Conservation (phyloP, 768 basidiomycete genomes). For the Leucosporidium yakuticum region DNA sequence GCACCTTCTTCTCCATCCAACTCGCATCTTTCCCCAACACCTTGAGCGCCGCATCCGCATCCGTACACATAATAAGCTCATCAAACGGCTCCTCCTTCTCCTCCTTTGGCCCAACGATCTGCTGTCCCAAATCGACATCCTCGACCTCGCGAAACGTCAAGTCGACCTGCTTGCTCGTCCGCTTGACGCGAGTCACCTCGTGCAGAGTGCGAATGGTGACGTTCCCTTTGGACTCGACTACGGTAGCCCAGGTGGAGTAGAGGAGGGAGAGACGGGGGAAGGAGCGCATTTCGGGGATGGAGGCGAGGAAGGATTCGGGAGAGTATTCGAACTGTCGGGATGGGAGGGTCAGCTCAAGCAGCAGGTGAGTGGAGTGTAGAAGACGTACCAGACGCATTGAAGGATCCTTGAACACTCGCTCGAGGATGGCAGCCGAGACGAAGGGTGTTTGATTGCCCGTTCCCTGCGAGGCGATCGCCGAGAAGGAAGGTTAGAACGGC, state of each 20-base stretch:
- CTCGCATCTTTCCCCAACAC: background rate
- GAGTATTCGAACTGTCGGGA: conserved; percentile 1
- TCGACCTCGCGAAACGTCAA: background rate
- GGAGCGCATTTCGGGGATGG: background rate
- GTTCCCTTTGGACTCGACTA: background rate
- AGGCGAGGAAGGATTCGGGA: background rate
- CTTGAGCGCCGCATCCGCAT: conserved; percentile 2
- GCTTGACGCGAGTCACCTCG: background rate
- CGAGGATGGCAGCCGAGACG: background rate
- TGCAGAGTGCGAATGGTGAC: background rate
- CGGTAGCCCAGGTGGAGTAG: background rate
- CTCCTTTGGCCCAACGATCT: background rate
- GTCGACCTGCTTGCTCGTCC: background rate
- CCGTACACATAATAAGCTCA: background rate
- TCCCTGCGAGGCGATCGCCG: background rate
- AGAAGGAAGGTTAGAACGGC: too few species aligned
- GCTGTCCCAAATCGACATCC: background rate
- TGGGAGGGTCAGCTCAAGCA: background rate
- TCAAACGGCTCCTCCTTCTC: background rate
- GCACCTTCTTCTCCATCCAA: conserved; percentile 3
- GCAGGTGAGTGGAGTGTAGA: background rate
- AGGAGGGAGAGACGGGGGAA: conserved; percentile 1
- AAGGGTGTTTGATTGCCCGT: conserved; percentile 3
- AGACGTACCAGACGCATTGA: background rate
- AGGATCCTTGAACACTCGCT: conserved; percentile 7